Conservation (phyloP, 1,284 basidiomycete species). For the Exobasidium cylindrosporum region DNA sequence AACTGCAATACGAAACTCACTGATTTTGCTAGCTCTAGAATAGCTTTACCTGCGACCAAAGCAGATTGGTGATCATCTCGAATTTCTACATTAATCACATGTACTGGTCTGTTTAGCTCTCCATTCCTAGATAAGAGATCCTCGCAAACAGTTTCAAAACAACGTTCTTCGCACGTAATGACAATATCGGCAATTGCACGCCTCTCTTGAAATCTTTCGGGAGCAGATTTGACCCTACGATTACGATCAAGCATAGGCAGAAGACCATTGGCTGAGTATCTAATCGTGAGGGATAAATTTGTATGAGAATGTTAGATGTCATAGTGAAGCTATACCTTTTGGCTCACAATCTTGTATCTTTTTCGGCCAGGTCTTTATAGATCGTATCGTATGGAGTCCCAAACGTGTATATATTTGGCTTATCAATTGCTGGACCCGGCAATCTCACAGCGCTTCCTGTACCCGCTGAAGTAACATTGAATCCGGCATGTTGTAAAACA, state of each 20-base stretch:
- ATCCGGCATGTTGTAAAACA: conserved; percentile 75
- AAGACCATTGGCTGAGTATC: conserved; percentile 85
- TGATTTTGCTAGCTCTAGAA: conserved; percentile 84
- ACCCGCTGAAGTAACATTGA: conserved; percentile 86
- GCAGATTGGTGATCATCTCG: conserved; percentile 99
- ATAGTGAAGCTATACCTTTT: background rate
- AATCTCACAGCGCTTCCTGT: conserved; percentile 95
- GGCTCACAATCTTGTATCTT: conserved; percentile 75
- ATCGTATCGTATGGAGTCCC: conserved; percentile 98
- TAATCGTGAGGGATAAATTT: background rate
- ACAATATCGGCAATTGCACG: conserved; percentile 85
- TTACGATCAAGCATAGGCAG: conserved; percentile 97
- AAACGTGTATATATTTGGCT: conserved; percentile 94
- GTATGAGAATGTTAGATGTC: background rate
- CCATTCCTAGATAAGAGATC: conserved; percentile 85
- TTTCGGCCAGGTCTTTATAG: conserved; percentile 82
- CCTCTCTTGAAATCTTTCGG: conserved; percentile 94
- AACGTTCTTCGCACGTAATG: conserved; percentile 97
- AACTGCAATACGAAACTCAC: conserved; percentile 66
- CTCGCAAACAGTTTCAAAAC: conserved; percentile 97
- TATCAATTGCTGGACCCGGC: conserved; percentile 92
- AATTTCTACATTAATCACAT: conserved; percentile 97
- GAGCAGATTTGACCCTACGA: conserved; percentile 82
- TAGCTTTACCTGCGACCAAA: conserved; percentile 87
- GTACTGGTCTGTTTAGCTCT: conserved; percentile 88